Evolutionary conservation across 2,329 filamentous ascomycete genomes (phyloP).

Genomic region (Orbilia brochopaga): DNA sequence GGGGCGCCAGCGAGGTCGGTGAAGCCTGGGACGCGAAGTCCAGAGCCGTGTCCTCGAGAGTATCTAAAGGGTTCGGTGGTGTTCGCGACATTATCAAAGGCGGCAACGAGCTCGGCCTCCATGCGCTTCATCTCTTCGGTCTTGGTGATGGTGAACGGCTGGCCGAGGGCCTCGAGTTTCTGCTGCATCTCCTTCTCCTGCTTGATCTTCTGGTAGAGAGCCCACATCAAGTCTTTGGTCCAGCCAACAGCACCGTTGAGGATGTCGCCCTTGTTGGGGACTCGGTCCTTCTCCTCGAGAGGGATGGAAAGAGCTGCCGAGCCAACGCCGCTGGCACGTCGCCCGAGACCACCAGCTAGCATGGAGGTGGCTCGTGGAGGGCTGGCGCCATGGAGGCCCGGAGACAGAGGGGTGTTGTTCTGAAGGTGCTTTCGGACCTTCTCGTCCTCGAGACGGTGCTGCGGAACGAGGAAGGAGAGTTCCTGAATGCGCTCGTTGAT

Average conservation of each 20-base stretch:
- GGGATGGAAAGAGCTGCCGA: constrained; percentile 75
- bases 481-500: constrained; percentile 99
- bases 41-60: constrained; percentile 79
- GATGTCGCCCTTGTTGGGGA: constrained; percentile 98
- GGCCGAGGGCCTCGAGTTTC: constrained; percentile 76
- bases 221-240: constrained; percentile 98
- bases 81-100: constrained; percentile 76
- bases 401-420: constrained; percentile 87
- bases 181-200: constrained; percentile 69
- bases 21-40: constrained; percentile 87
- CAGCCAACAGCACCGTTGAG: constrained; percentile 96
- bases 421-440: constrained; percentile 94
- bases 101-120: constrained; percentile 88
- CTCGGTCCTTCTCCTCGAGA: constrained; percentile 96
- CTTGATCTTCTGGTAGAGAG: constrained; percentile 84
- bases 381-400: constrained; percentile 74
- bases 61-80: constrained; percentile 75
- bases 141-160: constrained; percentile 77
- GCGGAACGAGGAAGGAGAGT: constrained; percentile 87
- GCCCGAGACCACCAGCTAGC: constrained; percentile 80
- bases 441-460: constrained; percentile 92
- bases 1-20: constrained; percentile 89
- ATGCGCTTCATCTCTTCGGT: constrained; percentile 94
- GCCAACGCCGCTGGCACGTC: constrained; percentile 72
- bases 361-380: constrained; percentile 83